Base-by-base conservation (phyloP, 2,329 filamentous ascomycete species). In the Tolypocladium tropicale region DNA sequence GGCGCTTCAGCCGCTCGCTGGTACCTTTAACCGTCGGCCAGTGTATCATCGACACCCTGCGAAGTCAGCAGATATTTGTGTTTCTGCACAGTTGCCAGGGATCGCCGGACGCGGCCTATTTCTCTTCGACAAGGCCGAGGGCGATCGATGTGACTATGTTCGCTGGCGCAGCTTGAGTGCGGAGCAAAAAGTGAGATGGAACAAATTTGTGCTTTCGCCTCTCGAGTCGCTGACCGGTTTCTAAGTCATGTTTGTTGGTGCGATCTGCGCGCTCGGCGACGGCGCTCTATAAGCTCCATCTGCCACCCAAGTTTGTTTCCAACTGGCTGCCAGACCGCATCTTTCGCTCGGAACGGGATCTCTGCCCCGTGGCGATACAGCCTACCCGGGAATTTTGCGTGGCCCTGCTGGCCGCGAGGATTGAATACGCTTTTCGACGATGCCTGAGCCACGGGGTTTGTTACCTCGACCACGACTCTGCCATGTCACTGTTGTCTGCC, bases 311-410 rank as follows among this genome's bases (percentile, higher is more conserved):
- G 36, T 62, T 65, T 33, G 36, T 23, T 23, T 28, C 25, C 6
- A 23, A 5, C 1, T 58, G 52, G 48, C 64, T 43, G 56, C 60
- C 34, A 41, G 65, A 48, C 21, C 54, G 56, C 16, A 21, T 56
- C n/a, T 32, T 54, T 3, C 33, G 43, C 10, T 46, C 11, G 4
- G 51, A 41, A 25, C 21, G 21, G 7, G 14, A 50, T 11, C 28
- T 49, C 21, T 32, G 25, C 39, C 34, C n/a, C 6, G 23, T 49
- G 3, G 57, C 61, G 10, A 59, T 70, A 34, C 56, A 61, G 21
- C 65, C 65, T 2, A 69, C 65, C 11, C 66, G 66, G 25, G 64
- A 65, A 9, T 68, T 67, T 53, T 68, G 66, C 49, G 51, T 62
- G 16, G 52, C 58, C 14, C 55, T 68, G 16, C 55, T 70, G 28